phyloP scores from a whole-genome alignment of 106 monocot species.

The Dendrobium officinale region DNA sequence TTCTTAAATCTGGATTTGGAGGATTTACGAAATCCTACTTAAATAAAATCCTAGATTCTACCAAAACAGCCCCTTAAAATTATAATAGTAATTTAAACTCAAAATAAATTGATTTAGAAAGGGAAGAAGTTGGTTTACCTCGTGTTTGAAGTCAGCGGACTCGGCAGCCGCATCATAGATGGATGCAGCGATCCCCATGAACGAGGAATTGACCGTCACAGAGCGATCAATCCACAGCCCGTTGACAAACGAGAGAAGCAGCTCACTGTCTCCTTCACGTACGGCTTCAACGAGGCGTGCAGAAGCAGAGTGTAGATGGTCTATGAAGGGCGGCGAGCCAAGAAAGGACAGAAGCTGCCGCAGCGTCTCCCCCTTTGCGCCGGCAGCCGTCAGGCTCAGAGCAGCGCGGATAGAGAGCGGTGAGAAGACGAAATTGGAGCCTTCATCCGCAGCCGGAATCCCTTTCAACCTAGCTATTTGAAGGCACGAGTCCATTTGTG shows the following conservation, averaged over 20 bases:
- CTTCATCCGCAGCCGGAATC: not conserved
- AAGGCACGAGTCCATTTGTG: not conserved
- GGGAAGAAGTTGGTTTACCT: not conserved
- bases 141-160: conserved; percentile 9
- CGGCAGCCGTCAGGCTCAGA: conserved; percentile 18
- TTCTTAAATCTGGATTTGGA: no score
- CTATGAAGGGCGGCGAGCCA: not conserved
- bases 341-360: conserved; percentile 22
- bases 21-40: no score
- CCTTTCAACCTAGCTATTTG: not conserved
- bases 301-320: not conserved
- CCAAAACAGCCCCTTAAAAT: no score
- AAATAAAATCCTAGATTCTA: no score
- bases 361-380: conserved; percentile 19
- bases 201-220: not conserved
- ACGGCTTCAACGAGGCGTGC: not conserved
- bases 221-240: not conserved
- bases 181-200: conserved; percentile 5
- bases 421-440: conserved; percentile 35
- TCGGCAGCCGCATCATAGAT: conserved; percentile 12
- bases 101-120: no score
- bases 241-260: not conserved
- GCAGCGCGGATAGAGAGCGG: conserved; percentile 25
- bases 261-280: not conserved
- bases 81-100: no score